Conservation (phyloP, 148 eudicot species). For the Rhododendron williamsianum region DNA sequence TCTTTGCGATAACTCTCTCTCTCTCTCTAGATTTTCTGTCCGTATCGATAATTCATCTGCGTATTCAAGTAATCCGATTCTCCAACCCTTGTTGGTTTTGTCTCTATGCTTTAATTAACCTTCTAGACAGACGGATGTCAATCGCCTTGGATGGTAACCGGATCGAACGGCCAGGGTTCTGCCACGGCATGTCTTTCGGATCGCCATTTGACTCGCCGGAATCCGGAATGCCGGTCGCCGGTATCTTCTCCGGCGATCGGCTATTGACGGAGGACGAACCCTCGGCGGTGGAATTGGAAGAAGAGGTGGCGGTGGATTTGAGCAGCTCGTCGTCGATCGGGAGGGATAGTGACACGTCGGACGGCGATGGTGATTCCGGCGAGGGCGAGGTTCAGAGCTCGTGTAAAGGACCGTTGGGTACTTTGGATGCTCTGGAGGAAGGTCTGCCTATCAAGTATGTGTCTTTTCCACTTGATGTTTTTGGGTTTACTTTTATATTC, state of each 20-base stretch:
- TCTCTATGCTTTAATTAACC: neutral
- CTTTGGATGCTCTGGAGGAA: constrained; percentile 41
- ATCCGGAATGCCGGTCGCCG: neutral
- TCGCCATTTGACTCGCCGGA: constrained; percentile 23
- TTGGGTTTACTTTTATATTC: neutral
- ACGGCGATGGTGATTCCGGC: constrained; percentile 29
- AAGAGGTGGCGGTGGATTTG: constrained; percentile 20
- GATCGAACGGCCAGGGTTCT: constrained; percentile 27
- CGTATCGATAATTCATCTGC: neutral
- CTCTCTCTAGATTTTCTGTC: constrained; percentile 2
- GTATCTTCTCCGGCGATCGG: constrained; percentile 15
- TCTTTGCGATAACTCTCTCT: constrained; percentile 2
- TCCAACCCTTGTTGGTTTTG: neutral
- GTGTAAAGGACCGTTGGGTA: constrained; percentile 39
- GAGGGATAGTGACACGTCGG: constrained; percentile 39
- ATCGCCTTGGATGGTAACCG: constrained; percentile 27
- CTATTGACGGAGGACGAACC: constrained; percentile 2
- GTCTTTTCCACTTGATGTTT: neutral
- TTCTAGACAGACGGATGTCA: constrained; percentile 23
- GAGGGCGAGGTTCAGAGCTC: constrained; percentile 50
- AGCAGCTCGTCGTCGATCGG: constrained; percentile 49
- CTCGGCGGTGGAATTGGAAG: constrained; percentile 3
- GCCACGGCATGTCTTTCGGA: constrained; percentile 16
- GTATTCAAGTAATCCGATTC: neutral
- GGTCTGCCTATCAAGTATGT: constrained; percentile 51